These are phyloP conservation scores for Taxawa tesnikishii DNA, from an alignment of 2,329 filamentous ascomycete genomes.

Conservation along the genomic window DNA sequence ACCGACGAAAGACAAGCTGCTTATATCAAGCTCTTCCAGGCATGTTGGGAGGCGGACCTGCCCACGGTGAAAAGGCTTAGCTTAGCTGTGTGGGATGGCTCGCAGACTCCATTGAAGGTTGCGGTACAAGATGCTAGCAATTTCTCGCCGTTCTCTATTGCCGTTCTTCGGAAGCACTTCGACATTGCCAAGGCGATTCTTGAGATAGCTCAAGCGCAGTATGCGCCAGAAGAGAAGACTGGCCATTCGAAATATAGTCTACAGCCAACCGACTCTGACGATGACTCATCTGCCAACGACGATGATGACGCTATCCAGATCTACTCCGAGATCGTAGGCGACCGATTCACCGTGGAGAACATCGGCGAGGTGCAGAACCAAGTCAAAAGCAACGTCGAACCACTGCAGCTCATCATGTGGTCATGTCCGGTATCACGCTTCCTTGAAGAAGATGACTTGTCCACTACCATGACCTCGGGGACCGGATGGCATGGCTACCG, in stretches of 20 bases:
- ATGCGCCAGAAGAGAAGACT: conserved; percentile 42
- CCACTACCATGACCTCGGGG: too few relatives aligned
- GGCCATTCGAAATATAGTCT: conserved; percentile 20
- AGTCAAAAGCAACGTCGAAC: conserved; percentile 51
- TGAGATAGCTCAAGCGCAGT: conserved; percentile 59
- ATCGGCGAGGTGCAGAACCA: conserved; percentile 57
- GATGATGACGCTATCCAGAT: conserved; percentile 22
- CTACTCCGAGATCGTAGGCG: conserved; percentile 44
- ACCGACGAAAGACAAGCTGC: conserved; percentile 43
- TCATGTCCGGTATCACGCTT: conserved; percentile 22
- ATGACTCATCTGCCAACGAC: conserved; percentile 11
- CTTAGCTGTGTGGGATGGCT: conserved; percentile 40
- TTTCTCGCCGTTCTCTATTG: conserved; percentile 55
- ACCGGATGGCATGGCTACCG: conserved; percentile 6
- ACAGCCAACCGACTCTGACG: too few relatives aligned
- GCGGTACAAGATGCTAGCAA: conserved; percentile 40
- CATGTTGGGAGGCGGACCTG: conserved; percentile 59
- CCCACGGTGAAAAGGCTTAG: conserved; percentile 54
- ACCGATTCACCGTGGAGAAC: conserved; percentile 63
- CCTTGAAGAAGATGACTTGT: conserved; percentile 15
- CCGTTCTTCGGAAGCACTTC: conserved; percentile 53
- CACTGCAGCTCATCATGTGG: conserved; percentile 40
- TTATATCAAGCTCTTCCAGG: conserved; percentile 60
- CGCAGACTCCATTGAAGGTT: conserved; percentile 48
- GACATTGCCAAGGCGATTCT: conserved; percentile 54